Base-by-base conservation (phyloP, 495 filamentous ascomycete species). In the Neurospora sp. region DNA sequence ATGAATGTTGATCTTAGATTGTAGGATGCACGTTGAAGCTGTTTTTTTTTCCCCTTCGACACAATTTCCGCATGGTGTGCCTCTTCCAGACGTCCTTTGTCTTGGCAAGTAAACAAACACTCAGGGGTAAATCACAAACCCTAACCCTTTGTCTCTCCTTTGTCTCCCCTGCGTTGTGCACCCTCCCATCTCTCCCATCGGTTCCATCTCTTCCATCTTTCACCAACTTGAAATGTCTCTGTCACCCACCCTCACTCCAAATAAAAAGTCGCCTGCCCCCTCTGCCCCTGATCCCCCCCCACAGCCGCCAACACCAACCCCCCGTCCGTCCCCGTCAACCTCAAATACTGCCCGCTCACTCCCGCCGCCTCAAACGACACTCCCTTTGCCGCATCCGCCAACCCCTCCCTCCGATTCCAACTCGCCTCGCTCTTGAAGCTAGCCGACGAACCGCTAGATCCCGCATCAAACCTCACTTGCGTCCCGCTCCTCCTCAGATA, bases 291-390 rank as follows among this genome's bases (percentile, higher is more conserved):
- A 14, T 20, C 70, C 1, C 59, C 47, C 4, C 9, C 65, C 3
- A 39, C 65, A 18, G 22, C 12, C n/a, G 72, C 59, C 9, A 73
- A 1, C 1, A 40, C 68, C 45, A 77, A 37, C 6, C 18, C 70
- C n/a, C 73, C 72, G 4, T 35, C 38, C 1, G 7, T 20, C 8
- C 71, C 75, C 22, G 53, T 65, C 53, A 78, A 39, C 1, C 68
- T 1, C n/a, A 78, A 35, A 72, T 70, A 75, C 37, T 77, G 70
- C 18, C 74, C 74, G 1, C 27, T 22, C 4, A 35, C 42, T 4
- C 74, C 73, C 22, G 41, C 59, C 18, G 71, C 68, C 71, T 79
- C 77, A 20, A 78, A 74, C 18, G 76, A 76, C 8, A 78, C 71
- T 0, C 71, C 77, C 9, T 39, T 37, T 0, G n/a, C 37, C 0